phyloP scores from a whole-genome alignment of 2,329 filamentous ascomycete species.

The Remersonia thermophila region DNA sequence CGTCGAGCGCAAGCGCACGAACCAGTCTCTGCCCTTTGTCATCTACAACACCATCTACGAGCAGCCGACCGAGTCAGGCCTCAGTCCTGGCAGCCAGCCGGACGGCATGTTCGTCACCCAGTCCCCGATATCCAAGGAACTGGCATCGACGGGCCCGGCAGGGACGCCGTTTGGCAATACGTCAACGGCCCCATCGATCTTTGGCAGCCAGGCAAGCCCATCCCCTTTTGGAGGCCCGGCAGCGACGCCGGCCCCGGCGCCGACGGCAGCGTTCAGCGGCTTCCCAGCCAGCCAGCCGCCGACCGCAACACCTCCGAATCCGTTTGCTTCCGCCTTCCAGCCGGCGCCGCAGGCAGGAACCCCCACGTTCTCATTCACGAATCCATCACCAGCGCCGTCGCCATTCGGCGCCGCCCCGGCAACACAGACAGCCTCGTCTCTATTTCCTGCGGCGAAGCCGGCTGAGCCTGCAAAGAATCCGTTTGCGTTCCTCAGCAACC shows the following conservation, averaged over 20 bases:
- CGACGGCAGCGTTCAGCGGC: no score
- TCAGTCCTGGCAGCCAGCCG: conserved; percentile 6
- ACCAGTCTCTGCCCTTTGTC: conserved; percentile 37
- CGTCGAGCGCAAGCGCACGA: conserved; percentile 48
- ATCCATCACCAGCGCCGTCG: neutral
- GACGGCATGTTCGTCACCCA: conserved; percentile 20
- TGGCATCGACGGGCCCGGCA: neutral
- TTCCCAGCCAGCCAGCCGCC: neutral
- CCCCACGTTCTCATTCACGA: conserved; percentile 5
- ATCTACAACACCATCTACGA: conserved; percentile 45
- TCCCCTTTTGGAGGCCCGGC: no score
- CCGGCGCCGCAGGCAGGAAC: conserved; percentile 3
- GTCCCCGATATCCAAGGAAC: neutral
- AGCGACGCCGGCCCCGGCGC: no score
- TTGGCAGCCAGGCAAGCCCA: no score
- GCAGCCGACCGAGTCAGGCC: conserved; percentile 15
- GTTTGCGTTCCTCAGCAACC: neutral
- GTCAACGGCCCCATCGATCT: neutral
- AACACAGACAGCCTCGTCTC: neutral
- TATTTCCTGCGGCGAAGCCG: neutral
- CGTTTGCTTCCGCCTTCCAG: conserved; percentile 1
- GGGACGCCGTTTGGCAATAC: neutral
- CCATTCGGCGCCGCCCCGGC: neutral
- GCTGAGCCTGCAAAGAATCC: neutral
- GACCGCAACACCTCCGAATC: neutral